Evolutionary conservation across 2,329 filamentous ascomycete genomes (phyloP), one percentile per base, ranked within the genome.

Genomic region (Ophiostoma montium): DNA sequence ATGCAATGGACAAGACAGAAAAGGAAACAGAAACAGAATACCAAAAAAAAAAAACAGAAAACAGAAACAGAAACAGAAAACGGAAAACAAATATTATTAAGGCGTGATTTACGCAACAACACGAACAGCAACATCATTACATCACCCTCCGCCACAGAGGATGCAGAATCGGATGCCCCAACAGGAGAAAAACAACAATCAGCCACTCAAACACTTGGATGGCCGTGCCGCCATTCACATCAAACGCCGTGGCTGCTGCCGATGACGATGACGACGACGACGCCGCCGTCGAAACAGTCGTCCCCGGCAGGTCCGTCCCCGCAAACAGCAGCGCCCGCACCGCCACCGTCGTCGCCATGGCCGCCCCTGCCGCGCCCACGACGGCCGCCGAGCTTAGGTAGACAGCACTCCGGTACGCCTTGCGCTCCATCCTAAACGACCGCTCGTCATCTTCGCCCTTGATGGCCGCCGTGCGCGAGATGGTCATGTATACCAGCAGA

Each of bases 141-240:
- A 47, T 27, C 5, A 52, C 8, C 41, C 38, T 46, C 7, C 41
- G 47, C 53, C 53, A 56, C 15, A 55, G 36, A 6, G 46, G 33
- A n/a, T 44, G 47, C 16, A 56, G 49, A 11, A 55, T 39, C 19
- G 50, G 33, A 33, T 57, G 55, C 56, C 56, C 57, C 11, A 47
- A 35, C 16, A 56, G 46, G 23, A 53, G 50, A 19, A 57, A 47
- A 2, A 42, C 38, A 2, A 57, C 56, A 21, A 55, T 44, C 12
- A 57, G 30, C 56, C 56, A 57, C 50, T 51, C 47, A 30, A 57
- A 52, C 18, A 54, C 50, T 49, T 55, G 55, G 35, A 57, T 35
- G 11, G 56, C 43, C 7, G 35, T 48, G 43, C 55, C 55, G 21
- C 53, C 55, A 11, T 46, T 35, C n/a, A 49, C 38, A 2, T 13